Evolutionary conservation across 1,139 yeast species (phyloP).

Genomic region (Yamadazyma atlantica): DNA sequence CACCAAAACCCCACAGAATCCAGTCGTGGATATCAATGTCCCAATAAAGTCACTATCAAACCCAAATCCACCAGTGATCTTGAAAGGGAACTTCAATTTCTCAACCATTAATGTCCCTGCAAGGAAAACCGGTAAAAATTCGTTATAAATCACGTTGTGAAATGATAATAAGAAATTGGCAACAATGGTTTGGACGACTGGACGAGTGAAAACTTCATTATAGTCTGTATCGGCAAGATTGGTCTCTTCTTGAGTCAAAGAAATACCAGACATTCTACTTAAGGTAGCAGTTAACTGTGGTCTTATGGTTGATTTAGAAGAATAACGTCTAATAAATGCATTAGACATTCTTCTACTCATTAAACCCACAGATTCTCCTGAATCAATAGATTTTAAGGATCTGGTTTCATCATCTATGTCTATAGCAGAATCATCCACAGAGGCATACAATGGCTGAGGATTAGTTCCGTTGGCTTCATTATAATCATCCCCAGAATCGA

Average conservation of each 20-base stretch:
- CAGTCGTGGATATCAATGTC: slow-evolving; percentile 52
- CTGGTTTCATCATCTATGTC: slow-evolving; percentile 10
- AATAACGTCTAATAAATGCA: slow-evolving; percentile 42
- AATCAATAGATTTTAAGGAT: slow-evolving; percentile 9
- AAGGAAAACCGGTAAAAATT: slow-evolving; percentile 59
- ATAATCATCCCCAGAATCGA: slow-evolving; percentile 7
- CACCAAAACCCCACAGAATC: slow-evolving; percentile 53
- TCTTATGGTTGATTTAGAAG: slow-evolving; percentile 22
- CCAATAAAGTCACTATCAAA: slow-evolving; percentile 51
- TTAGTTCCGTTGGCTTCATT: slow-evolving; percentile 4
- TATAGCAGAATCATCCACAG: slow-evolving; percentile 9
- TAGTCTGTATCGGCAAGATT: slow-evolving; percentile 9
- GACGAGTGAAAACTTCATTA: slow-evolving; percentile 13
- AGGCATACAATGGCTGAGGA: slow-evolving; percentile 14
- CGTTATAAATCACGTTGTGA: slow-evolving; percentile 55
- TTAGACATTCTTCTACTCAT: slow-evolving; percentile 38
- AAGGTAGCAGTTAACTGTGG: slow-evolving; percentile 14
- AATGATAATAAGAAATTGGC: slow-evolving; percentile 20
- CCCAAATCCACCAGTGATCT: slow-evolving; percentile 32
- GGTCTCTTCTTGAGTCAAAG: slow-evolving; percentile 11
- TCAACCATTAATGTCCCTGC: slow-evolving; percentile 44
- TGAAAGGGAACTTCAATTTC: slow-evolving; percentile 36
- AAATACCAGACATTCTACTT: slow-evolving; percentile 14
- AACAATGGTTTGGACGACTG: slow-evolving; percentile 13
- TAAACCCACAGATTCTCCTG: slow-evolving; percentile 24